phyloP scores from a whole-genome alignment of 306 rosid species.

The Erythrophleum fordii region DNA sequence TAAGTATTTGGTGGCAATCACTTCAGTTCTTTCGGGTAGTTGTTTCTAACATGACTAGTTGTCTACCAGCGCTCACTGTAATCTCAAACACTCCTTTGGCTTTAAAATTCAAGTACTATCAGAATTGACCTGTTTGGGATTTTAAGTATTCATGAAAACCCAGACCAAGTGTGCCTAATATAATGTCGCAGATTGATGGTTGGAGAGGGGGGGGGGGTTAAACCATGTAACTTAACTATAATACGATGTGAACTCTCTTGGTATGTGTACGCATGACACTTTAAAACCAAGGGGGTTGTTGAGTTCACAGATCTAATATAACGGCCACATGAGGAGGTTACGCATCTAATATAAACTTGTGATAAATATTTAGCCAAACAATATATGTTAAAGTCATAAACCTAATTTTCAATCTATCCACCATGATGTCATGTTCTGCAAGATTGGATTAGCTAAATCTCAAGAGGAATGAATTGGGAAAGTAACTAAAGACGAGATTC shows the following conservation, averaged over 20 bases:
- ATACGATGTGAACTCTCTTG: background rate
- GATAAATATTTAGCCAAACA: background rate
- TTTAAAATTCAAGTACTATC: background rate
- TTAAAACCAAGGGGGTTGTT: background rate
- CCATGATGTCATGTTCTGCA: background rate
- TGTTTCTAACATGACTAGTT: background rate
- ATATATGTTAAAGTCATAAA: background rate
- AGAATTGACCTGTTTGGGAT: background rate
- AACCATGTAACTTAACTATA: background rate
- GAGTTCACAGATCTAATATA: background rate
- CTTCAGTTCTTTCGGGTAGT: background rate
- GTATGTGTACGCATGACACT: background rate
- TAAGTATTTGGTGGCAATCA: background rate
- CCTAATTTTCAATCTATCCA: no score
- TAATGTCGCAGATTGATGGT: background rate
- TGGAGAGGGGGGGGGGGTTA: background rate
- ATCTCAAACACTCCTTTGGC: background rate
- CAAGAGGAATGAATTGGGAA: no score
- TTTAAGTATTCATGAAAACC: background rate
- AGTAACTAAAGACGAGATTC: no score
- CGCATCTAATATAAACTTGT: background rate
- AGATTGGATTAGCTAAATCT: background rate
- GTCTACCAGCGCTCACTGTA: background rate
- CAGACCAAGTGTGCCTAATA: background rate
- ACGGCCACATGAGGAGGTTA: background rate